Percentiles rank a stretch among this genome's conserved stretches.
phyloP scores from a whole-genome alignment of 331 rosid species.

The Erythrophleum ivorense region DNA sequence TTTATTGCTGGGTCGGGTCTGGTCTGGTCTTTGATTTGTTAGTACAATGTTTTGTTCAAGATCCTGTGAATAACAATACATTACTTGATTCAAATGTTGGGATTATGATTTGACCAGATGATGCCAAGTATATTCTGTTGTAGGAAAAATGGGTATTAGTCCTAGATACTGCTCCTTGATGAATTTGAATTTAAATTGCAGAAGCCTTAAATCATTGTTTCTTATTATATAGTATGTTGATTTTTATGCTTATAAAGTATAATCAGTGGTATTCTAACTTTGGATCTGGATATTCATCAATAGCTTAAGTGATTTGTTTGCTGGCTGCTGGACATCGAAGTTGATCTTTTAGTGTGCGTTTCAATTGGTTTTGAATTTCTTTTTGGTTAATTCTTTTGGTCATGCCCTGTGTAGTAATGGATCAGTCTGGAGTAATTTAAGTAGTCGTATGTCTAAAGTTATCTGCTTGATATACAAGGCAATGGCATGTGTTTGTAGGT shows the following conservation, averaged over 20 bases:
- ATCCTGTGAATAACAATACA: not conserved
- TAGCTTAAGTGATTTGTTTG: conserved; percentile 17
- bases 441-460: conserved; percentile 13
- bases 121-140: not conserved
- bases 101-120: not conserved
- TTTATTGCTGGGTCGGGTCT: not conserved
- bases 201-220: not conserved
- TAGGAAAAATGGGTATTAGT: too few relatives aligned
- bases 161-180: not conserved
- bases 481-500: not conserved
- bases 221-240: too few relatives aligned
- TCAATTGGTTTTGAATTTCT: conserved; percentile 28
- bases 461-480: conserved; percentile 23
- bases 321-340: conserved; percentile 1
- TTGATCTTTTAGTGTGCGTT: conserved; percentile 21
- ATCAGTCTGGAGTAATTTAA: conserved; percentile 18
- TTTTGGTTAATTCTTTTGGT: conserved; percentile 12
- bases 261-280: not conserved
- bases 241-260: too few relatives aligned
- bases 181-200: not conserved
- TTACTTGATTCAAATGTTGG: not conserved
- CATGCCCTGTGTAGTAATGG: conserved; percentile 1
- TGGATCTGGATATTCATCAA: not conserved
- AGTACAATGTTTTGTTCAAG: not conserved
- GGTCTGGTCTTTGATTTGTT: not conserved